Evolutionary conservation across 2,329 filamentous ascomycete genomes (phyloP).

Genomic region (Xylaria sp.): DNA sequence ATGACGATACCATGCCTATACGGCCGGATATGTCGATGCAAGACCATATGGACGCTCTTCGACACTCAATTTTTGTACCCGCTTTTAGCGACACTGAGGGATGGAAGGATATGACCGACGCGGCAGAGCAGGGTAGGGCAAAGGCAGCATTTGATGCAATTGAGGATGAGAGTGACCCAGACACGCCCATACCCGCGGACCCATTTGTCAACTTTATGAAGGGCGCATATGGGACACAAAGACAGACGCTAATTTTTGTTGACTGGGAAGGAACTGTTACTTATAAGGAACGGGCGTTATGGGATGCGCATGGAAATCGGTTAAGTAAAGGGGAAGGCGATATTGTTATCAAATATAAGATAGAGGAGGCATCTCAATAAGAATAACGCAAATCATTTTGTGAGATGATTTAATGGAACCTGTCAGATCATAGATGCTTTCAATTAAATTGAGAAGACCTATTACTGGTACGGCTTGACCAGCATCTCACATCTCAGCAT

Average conservation of each 20-base stretch:
- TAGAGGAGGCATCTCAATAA: conserved; percentile 54
- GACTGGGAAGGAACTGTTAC: conserved; percentile 71
- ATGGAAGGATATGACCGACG: conserved; percentile 56
- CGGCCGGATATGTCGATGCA: conserved; percentile 59
- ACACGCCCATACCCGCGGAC: conserved; percentile 53
- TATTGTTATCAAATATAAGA: conserved; percentile 63
- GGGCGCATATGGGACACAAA: conserved; percentile 72
- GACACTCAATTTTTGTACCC: conserved; percentile 70
- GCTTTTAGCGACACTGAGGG: conserved; percentile 62
- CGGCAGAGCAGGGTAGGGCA: conserved; percentile 51
- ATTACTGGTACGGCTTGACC: not conserved
- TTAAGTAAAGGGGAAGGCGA: conserved; percentile 66
- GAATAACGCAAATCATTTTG: not conserved
- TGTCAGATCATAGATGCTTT: not conserved
- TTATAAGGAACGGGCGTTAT: conserved; percentile 68
- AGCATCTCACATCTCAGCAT: not conserved
- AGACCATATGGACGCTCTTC: conserved; percentile 63
- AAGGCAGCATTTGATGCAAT: conserved; percentile 52
- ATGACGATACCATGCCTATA: conserved; percentile 65
- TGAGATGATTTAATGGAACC: not conserved
- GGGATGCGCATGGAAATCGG: conserved; percentile 65
- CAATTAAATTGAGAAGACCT: not conserved
- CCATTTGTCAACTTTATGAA: conserved; percentile 59
- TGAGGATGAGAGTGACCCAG: conserved; percentile 51
- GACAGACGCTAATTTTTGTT: conserved; percentile 70